Evolutionary conservation across 2,329 filamentous ascomycete species (phyloP), one percentile per base, ranked within the genome.

Genomic region (Aspergillus sojae): DNA sequence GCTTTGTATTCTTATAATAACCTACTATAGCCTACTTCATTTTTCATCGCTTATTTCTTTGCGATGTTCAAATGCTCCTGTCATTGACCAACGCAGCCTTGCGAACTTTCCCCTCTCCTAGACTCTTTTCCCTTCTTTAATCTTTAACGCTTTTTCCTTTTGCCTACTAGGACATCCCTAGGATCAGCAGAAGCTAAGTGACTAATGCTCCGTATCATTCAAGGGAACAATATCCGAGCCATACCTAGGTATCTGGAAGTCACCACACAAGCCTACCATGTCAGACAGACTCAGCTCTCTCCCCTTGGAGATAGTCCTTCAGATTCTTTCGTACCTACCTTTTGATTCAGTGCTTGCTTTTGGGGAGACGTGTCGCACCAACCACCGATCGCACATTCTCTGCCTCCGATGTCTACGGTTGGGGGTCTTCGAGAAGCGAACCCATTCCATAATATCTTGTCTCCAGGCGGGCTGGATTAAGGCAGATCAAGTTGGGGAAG

Each of bases 391-490:
- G n/a, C 73, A 77, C 41, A 67, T 65, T 12, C 64, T 72, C 16
- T 73, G 72, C 34, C 65, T 78, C 46, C 70, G 67, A 41, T 65
- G 68, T 21, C 69, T 78, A 11, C 72, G 75, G 39, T 54, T 78
- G 19, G 75, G 72, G 5, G 67, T 77, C 9, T 74, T 78, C 26
- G 73, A 74, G 45, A 75, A 72, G 50, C 70, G 71, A 19, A 58
- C 75, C 10, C 73, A 78, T 60, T 72, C 74, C 5, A 63, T 71
- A 12, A 70, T 78, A 21, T 72, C 76, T 23, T 71, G 74, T 21
- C 67, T 76, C 43, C 71, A 72, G 43, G 70, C 71, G 14, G 65
- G 67, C 32, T 69, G 70, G 70, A 60, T 67, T 19, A 66, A 65
- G 12, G 65, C 70, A 23, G 68, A 70, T n/a, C 67, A 70, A 56